These are phyloP conservation scores for Pleurotus platypus DNA, from an alignment of 768 basidiomycete genomes.

Conservation along the genomic window DNA sequence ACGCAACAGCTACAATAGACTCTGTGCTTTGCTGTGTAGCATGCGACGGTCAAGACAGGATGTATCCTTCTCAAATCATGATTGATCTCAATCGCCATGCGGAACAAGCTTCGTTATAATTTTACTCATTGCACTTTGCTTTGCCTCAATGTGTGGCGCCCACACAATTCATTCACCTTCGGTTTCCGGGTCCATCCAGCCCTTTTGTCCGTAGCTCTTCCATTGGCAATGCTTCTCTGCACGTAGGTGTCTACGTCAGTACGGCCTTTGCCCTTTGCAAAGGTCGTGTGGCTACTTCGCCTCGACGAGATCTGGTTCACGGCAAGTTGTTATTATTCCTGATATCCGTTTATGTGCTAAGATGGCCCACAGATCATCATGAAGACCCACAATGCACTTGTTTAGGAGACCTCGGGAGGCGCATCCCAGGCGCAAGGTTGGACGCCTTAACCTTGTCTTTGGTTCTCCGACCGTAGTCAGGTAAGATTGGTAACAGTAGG, in stretches of 20 bases:
- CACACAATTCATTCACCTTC: not conserved
- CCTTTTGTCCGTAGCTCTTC: not conserved
- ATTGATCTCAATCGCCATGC: not conserved
- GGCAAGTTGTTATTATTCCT: no score
- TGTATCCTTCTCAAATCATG: no score
- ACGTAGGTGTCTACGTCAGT: no score
- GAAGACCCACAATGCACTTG: conserved; percentile 4
- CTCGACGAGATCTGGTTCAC: no score
- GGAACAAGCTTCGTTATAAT: not conserved
- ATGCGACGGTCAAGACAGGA: no score
- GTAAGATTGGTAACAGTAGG: not conserved
- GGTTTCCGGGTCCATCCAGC: not conserved
- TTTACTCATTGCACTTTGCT: not conserved
- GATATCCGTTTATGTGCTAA: not conserved
- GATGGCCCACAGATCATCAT: not conserved
- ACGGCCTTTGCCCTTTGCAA: no score
- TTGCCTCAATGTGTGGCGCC: not conserved
- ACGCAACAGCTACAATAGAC: no score
- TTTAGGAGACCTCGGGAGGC: conserved; percentile 5
- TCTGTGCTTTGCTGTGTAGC: no score
- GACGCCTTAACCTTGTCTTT: not conserved
- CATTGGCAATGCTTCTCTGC: no score
- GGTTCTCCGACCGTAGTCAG: conserved; percentile 6
- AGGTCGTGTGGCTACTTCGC: no score
- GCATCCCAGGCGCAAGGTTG: conserved; percentile 4